Conservation (phyloP, 108 stramenopile species). For the Skeletonema marinoi region DNA sequence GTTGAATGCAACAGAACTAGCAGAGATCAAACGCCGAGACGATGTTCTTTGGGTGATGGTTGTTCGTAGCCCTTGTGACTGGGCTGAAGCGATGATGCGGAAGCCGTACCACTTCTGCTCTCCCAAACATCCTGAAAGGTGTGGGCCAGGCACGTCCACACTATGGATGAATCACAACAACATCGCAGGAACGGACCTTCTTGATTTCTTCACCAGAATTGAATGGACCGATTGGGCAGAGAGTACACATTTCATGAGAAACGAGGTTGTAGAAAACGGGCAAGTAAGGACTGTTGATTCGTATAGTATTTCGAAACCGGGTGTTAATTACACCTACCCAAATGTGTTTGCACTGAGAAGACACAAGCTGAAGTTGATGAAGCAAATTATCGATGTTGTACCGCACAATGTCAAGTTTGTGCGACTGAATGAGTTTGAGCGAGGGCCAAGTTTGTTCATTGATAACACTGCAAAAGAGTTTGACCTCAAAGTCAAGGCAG, state of each 20-base stretch:
- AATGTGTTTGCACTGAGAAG: slow-evolving; percentile 42
- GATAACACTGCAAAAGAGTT: slow-evolving; percentile 36
- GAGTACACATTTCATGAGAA: slow-evolving; percentile 36
- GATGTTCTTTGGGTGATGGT: slow-evolving; percentile 56
- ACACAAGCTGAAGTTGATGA: slow-evolving; percentile 48
- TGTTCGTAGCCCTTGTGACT: slow-evolving; percentile 52
- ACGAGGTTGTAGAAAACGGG: slow-evolving; percentile 1
- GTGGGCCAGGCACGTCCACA: slow-evolving; percentile 19
- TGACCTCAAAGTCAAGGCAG: slow-evolving; percentile 25
- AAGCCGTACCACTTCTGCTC: slow-evolving; percentile 55
- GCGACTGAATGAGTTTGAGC: slow-evolving; percentile 43
- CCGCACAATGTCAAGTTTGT: slow-evolving; percentile 49
- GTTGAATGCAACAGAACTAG: slow-evolving; percentile 37
- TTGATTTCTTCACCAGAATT: slow-evolving; percentile 37
- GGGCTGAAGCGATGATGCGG: slow-evolving; percentile 52
- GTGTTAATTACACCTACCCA: slow-evolving; percentile 38
- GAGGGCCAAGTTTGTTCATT: slow-evolving; percentile 43
- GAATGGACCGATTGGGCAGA: slow-evolving; percentile 49
- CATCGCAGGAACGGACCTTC: slow-evolving; percentile 12
- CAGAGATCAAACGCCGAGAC: slow-evolving; percentile 24
- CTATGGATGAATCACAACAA: slow-evolving; percentile 50
- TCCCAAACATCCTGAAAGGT: slow-evolving; percentile 35
- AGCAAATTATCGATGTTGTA: slow-evolving; percentile 37
- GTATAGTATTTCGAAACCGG: slow-evolving; percentile 39
- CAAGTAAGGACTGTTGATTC: background rate